These are phyloP conservation scores for Sonneratia alba DNA, from an alignment of 345 rosid species.

Conservation along the genomic window DNA sequence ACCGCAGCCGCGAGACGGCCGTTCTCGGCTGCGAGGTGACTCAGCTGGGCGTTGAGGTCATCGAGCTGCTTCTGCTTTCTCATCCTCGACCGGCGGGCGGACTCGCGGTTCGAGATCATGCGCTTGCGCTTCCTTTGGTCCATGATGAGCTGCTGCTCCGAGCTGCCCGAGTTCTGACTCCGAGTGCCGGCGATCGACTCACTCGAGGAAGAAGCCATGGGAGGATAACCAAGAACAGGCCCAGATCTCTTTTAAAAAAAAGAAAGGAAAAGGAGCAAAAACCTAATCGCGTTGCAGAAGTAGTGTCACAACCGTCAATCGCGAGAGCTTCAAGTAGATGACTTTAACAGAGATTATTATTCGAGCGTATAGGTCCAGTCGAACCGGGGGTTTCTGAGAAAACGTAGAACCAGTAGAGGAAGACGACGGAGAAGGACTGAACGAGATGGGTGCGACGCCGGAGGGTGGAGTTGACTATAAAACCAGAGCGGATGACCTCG, in stretches of 20 bases:
- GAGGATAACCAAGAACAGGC: neutral
- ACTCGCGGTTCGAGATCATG: slow-evolving; percentile 1
- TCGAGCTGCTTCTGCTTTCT: slow-evolving; percentile 10
- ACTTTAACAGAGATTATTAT: too few relatives aligned
- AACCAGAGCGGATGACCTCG: slow-evolving; percentile 32
- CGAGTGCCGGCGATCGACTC: neutral
- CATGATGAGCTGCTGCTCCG: slow-evolving; percentile 11
- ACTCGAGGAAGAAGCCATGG: neutral
- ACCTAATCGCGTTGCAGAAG: neutral
- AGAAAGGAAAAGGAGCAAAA: neutral
- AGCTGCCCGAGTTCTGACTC: neutral
- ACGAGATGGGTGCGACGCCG: slow-evolving; percentile 39
- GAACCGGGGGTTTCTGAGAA: slow-evolving; percentile 24
- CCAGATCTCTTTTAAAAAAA: too few relatives aligned
- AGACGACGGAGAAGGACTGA: slow-evolving; percentile 52
- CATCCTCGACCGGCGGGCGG: slow-evolving; percentile 22
- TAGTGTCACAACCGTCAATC: neutral
- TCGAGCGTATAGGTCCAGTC: neutral
- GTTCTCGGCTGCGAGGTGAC: neutral
- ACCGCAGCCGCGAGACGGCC: slow-evolving; percentile 17
- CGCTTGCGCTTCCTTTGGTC: slow-evolving; percentile 1
- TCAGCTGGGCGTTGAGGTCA: neutral
- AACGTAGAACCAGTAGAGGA: slow-evolving; percentile 45
- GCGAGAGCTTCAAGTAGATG: neutral
- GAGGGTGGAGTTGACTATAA: slow-evolving; percentile 33